These are phyloP conservation scores for Rhododendron henanense DNA, from an alignment of 148 eudicot species.

Conservation along the genomic window DNA sequence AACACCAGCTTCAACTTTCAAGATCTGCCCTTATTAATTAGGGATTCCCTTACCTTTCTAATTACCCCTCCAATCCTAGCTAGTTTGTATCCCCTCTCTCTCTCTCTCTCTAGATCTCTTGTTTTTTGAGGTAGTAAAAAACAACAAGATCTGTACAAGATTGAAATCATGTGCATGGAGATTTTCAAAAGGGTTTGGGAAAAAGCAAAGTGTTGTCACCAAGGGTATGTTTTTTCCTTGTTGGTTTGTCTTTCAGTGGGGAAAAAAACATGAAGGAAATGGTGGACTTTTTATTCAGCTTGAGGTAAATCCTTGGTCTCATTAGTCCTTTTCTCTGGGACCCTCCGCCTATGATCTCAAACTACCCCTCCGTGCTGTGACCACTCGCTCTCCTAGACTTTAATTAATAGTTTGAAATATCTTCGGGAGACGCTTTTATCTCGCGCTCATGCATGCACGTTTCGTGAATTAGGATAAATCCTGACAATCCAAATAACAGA, in stretches of 20 bases:
- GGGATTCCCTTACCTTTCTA: not conserved
- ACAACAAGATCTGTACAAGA: slow-evolving; percentile 3
- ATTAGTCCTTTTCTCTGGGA: not conserved
- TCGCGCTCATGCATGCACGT: not conserved
- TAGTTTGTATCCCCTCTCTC: no score
- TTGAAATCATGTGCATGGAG: slow-evolving; percentile 14
- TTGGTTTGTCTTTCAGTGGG: slow-evolving; percentile 47
- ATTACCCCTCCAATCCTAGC: not conserved
- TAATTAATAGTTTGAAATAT: not conserved
- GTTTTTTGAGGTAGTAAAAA: slow-evolving; percentile 11
- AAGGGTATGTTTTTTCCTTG: slow-evolving; percentile 61
- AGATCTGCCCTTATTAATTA: slow-evolving; percentile 26
- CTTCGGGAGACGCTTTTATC: not conserved
- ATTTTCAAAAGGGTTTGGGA: slow-evolving; percentile 47
- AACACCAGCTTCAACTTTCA: slow-evolving; percentile 45
- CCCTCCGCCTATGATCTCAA: not conserved
- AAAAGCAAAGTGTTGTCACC: slow-evolving; percentile 73
- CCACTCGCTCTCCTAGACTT: not conserved
- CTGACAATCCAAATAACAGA: not conserved
- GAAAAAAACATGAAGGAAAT: not conserved
- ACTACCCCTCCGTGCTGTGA: not conserved
- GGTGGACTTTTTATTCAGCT: not conserved
- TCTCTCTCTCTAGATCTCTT: slow-evolving; percentile 23
- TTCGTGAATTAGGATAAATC: no score
- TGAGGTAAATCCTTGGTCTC: slow-evolving; percentile 1